Base-by-base conservation (phyloP, 805 yeast genomes). In the Ogataea thermomethanolica region DNA sequence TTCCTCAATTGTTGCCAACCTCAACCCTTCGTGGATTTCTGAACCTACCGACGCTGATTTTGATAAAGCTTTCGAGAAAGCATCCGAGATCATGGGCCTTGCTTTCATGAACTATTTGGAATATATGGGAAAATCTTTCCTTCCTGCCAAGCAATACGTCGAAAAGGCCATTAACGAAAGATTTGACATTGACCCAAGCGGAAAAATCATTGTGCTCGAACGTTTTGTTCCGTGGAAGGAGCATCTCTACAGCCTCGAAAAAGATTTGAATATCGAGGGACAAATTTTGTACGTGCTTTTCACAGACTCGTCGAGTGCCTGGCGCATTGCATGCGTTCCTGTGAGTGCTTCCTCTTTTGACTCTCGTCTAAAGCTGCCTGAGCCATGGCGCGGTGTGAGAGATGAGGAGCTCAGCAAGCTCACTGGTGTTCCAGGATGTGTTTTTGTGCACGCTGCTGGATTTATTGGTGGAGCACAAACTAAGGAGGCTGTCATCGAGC, bases 291-390 rank as follows among this genome's bases (percentile, higher is more conserved):
- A 86, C 59, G 95, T 88, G 2, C 66, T 93, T 41, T 91, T 89
- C 65, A 68, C 79, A 23, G 96, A 90, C 56, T 72, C 82, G n/a
- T 66, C 78, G 10, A 67, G 70, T 27, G 71, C 74, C 35, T 87
- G 95, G 91, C 78, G 99, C 68, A 77, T 93, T 35, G 85, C 95
- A 34, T 90, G 97, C 4, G 97, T 91, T 20, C 82, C 96, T n/a
- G 72, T 81, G n/a, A 71, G 78, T 24, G 69, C 84, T 3, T 70
- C 83, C 6, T 81, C 95, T 11, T 93, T 93, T 59, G 84, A 80
- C 48, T 85, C 87, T 58, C 79, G 99, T 67, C 76, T 77, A 62
- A 84, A 96, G 23, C 72, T 93, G 44, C 97, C 96, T 10, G 93
- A 85, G 62, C 74, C 78, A 13, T 85, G 96, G 88, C 78, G 99